A percentile compares a stretch with the other conserved stretches of the same genome.
Evolutionary conservation across 768 basidiomycete genomes (phyloP).

Genomic region (Strobilomyces echinocephalus): DNA sequence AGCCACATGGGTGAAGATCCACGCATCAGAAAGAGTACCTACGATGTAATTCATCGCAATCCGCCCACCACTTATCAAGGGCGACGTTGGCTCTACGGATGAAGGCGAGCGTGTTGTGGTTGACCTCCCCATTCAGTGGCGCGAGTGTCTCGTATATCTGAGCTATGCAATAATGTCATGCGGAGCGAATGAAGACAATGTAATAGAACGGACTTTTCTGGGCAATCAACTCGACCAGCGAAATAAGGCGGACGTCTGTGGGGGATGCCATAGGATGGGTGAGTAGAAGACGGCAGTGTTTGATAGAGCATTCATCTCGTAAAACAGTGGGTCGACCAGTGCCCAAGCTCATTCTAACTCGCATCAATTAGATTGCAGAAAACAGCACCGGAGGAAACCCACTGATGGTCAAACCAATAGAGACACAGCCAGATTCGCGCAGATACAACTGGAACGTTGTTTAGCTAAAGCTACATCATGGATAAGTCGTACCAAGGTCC

Average conservation of each 20-base stretch:
- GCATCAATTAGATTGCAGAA: slow-evolving; percentile 10
- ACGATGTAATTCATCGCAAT: slow-evolving; percentile 85
- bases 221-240: slow-evolving; percentile 83
- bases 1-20: slow-evolving; percentile 5
- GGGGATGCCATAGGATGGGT: slow-evolving; percentile 82
- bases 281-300: slow-evolving; percentile 77
- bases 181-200: not conserved
- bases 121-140: slow-evolving; percentile 81
- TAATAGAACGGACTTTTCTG: slow-evolving; percentile 68
- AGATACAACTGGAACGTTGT: slow-evolving; percentile 63
- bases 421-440: slow-evolving; percentile 92
- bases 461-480: slow-evolving; percentile 1
- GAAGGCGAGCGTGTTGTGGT: slow-evolving; percentile 78
- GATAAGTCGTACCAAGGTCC: slow-evolving; percentile 58
- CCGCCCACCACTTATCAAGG: slow-evolving; percentile 86
- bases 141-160: slow-evolving; percentile 91
- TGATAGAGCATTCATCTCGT: slow-evolving; percentile 83
- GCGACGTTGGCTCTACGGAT: slow-evolving; percentile 83
- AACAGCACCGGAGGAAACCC: slow-evolving; percentile 26
- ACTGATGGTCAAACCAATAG: slow-evolving; percentile 97
- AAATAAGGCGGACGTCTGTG: slow-evolving; percentile 84
- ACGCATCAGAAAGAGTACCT: slow-evolving; percentile 12
- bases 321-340: slow-evolving; percentile 88
- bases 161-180: slow-evolving; percentile 41
- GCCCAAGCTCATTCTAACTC: slow-evolving; percentile 76